Evolutionary conservation across 257 asterid species (phyloP).

Genomic region (Cinchona pubescens): DNA sequence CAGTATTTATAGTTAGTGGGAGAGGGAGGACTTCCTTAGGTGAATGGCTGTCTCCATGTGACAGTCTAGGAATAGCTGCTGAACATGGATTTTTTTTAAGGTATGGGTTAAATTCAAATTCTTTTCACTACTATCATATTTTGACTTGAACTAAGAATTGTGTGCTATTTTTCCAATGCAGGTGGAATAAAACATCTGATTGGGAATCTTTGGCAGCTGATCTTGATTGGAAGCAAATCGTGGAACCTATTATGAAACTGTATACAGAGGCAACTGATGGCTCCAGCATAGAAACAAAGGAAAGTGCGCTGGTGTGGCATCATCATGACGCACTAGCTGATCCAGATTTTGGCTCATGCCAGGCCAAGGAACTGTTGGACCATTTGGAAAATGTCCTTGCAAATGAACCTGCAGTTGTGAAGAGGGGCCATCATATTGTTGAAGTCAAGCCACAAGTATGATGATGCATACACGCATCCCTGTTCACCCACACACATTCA

Average conservation of each 20-base stretch:
- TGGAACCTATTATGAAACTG: slow-evolving; percentile 72
- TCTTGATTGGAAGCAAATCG: slow-evolving; percentile 83
- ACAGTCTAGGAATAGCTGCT: slow-evolving; percentile 75
- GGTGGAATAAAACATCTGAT: slow-evolving; percentile 53
- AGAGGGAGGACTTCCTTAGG: slow-evolving; percentile 58
- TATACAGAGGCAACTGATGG: slow-evolving; percentile 93
- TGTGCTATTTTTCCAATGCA: slow-evolving; percentile 23
- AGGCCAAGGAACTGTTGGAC: slow-evolving; percentile 71
- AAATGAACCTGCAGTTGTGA: slow-evolving; percentile 88
- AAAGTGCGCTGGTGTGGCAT: slow-evolving; percentile 94
- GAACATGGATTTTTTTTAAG: slow-evolving; percentile 86
- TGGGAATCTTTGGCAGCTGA: slow-evolving; percentile 73
- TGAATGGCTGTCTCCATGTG: slow-evolving; percentile 85
- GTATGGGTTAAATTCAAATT: slow-evolving; percentile 32
- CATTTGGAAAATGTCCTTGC: slow-evolving; percentile 83
- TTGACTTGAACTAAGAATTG: slow-evolving; percentile 8
- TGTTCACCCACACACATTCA: not conserved
- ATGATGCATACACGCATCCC: not conserved
- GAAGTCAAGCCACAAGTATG: slow-evolving; percentile 95
- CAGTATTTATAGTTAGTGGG: slow-evolving; percentile 84
- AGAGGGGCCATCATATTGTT: slow-evolving; percentile 84
- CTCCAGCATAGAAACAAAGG: slow-evolving; percentile 76
- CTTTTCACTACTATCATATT: not conserved
- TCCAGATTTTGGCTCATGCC: slow-evolving; percentile 88
- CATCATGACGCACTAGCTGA: slow-evolving; percentile 78